phyloP scores from a whole-genome alignment of 768 basidiomycete genomes.

The Hydnomerulius pinastri region DNA sequence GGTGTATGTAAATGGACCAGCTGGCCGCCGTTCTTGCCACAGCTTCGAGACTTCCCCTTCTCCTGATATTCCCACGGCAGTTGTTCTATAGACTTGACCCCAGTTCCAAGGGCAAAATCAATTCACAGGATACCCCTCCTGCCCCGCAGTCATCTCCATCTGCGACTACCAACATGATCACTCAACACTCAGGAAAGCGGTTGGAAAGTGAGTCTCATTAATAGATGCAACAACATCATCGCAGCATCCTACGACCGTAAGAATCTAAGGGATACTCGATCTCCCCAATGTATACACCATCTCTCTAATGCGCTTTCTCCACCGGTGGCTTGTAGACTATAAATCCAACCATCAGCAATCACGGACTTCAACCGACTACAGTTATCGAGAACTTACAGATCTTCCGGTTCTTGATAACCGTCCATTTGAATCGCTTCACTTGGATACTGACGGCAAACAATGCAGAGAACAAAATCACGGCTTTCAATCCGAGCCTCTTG shows the following conservation, averaged over 20 bases:
- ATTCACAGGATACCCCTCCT: background rate
- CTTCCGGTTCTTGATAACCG: slow-evolving; percentile 89
- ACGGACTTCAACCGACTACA: background rate
- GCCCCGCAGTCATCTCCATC: background rate
- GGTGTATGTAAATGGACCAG: slow-evolving; percentile 12
- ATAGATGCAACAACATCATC: slow-evolving; percentile 14
- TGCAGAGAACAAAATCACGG: slow-evolving; percentile 88
- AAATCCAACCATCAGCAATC: slow-evolving; percentile 8
- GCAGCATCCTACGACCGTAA: slow-evolving; percentile 26
- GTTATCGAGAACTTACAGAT: slow-evolving; percentile 58
- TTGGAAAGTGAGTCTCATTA: slow-evolving; percentile 23
- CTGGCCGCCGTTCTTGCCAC: no score
- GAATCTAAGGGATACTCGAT: slow-evolving; percentile 22
- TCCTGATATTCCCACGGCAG: slow-evolving; percentile 22
- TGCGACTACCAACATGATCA: background rate
- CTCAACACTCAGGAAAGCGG: background rate
- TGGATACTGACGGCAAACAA: slow-evolving; percentile 81
- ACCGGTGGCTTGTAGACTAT: slow-evolving; percentile 43
- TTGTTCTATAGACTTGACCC: background rate
- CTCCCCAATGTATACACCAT: slow-evolving; percentile 5
- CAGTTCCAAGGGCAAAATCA: background rate
- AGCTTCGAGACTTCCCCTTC: background rate
- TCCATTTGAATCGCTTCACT: slow-evolving; percentile 97
- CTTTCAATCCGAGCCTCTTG: slow-evolving; percentile 96
- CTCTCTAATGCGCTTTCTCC: slow-evolving; percentile 36